phyloP scores from a whole-genome alignment of 1,284 basidiomycete species.

The Microbotryum saponariae region DNA sequence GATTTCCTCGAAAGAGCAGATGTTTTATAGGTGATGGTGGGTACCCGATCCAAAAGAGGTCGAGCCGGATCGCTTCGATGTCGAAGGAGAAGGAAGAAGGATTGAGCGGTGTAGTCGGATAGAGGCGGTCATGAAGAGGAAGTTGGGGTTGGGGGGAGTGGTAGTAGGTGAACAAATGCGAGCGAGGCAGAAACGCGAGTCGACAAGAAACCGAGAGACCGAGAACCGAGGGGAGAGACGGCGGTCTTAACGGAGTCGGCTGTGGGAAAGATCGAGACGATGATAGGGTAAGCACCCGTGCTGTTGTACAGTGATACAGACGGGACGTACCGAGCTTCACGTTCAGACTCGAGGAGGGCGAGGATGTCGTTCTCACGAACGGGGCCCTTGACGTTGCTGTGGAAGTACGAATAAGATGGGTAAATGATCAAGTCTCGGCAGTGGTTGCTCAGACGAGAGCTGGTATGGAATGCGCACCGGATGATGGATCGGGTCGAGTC shows the following conservation, averaged over 20 bases:
- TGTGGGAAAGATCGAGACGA: not conserved
- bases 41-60: too few species aligned
- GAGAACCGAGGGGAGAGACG: not conserved
- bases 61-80: too few species aligned
- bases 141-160: not conserved
- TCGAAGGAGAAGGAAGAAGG: too few species aligned
- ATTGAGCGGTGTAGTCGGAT: too few species aligned
- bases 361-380: slow-evolving; percentile 95
- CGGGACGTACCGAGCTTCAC: slow-evolving; percentile 81
- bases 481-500: slow-evolving; percentile 93
- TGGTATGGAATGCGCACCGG: slow-evolving; percentile 46
- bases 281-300: too few species aligned
- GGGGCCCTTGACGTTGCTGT: slow-evolving; percentile 88
- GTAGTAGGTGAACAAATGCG: too few species aligned
- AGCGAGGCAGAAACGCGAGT: not conserved
- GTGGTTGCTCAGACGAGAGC: too few species aligned
- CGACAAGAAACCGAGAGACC: not conserved
- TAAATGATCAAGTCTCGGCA: not conserved
- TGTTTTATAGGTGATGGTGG: too few species aligned
- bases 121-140: too few species aligned
- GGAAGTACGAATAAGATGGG: not conserved
- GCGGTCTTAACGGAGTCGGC: slow-evolving; percentile 22
- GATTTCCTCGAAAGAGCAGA: too few species aligned
- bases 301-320: not conserved
- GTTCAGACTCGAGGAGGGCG: slow-evolving; percentile 94